Evolutionary conservation across 768 basidiomycete genomes (phyloP).

Genomic region (Mycena rebaudengoi): DNA sequence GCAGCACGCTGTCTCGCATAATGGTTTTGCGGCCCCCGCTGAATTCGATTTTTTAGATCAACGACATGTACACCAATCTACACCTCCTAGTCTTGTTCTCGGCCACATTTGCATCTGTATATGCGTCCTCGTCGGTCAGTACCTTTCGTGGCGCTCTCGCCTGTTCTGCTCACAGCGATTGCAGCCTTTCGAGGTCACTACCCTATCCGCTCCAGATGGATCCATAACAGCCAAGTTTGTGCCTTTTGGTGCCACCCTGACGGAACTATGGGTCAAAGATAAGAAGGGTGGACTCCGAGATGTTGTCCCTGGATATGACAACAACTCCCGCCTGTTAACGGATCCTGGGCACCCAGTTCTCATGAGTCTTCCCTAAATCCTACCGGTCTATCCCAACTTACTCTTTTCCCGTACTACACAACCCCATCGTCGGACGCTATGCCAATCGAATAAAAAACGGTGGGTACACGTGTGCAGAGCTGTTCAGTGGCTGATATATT

Average conservation of each 20-base stretch:
- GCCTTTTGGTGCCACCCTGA: conserved; percentile 63
- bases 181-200: conserved; percentile 59
- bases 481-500: background rate
- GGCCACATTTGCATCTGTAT: no score
- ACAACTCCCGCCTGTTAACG: conserved; percentile 51
- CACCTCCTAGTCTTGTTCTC: no score
- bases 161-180: conserved; percentile 4
- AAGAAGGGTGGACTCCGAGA: conserved; percentile 56
- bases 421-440: conserved; percentile 54
- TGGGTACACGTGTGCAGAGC: conserved; percentile 23
- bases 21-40: no score
- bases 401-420: conserved; percentile 23
- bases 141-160: no score
- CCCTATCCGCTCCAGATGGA: conserved; percentile 58
- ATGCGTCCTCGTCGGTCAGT: no score
- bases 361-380: conserved; percentile 34
- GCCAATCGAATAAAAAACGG: conserved; percentile 63
- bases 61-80: no score
- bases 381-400: conserved; percentile 16
- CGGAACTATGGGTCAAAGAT: conserved; percentile 65
- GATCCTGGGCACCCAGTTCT: conserved; percentile 60
- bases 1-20: no score
- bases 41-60: no score
- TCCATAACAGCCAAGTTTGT: conserved; percentile 68
- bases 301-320: conserved; percentile 67